phyloP scores from a whole-genome alignment of 2,329 filamentous ascomycete species.

The Boeremia exigua region DNA sequence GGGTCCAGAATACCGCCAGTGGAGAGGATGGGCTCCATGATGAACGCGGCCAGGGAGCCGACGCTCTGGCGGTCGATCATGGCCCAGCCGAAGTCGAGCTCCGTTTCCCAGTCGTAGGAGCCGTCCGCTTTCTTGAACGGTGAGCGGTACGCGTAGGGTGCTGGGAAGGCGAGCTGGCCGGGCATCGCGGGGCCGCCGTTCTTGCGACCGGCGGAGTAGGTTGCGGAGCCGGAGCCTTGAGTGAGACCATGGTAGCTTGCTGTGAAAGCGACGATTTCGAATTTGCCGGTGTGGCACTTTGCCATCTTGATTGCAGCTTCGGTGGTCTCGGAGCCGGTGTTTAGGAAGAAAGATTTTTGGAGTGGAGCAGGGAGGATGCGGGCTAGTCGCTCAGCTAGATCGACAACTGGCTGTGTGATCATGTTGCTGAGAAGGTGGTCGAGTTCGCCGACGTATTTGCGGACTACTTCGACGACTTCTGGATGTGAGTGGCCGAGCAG shows the following conservation, averaged over 20 bases:
- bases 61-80: constrained; percentile 65
- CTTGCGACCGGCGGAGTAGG: constrained; percentile 60
- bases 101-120: constrained; percentile 69
- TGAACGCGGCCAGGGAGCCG: constrained; percentile 68
- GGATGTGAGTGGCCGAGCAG: constrained; percentile 65
- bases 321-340: constrained; percentile 56
- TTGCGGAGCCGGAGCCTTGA: constrained; percentile 55
- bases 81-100: constrained; percentile 67
- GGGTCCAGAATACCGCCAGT: constrained; percentile 67
- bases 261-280: constrained; percentile 64
- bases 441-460: constrained; percentile 57
- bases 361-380: constrained; percentile 57
- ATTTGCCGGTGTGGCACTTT: constrained; percentile 65
- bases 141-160: constrained; percentile 67
- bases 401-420: constrained; percentile 63
- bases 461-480: constrained; percentile 62
- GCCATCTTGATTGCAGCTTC: constrained; percentile 68
- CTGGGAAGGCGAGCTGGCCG: constrained; percentile 64
- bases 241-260: constrained; percentile 65
- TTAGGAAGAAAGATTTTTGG: constrained; percentile 64
- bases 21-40: constrained; percentile 66
- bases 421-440: constrained; percentile 67
- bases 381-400: constrained; percentile 60
- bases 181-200: constrained; percentile 57
- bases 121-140: constrained; percentile 65